Conservation (phyloP, 441 rosid genomes). For the Brassica balearica region DNA sequence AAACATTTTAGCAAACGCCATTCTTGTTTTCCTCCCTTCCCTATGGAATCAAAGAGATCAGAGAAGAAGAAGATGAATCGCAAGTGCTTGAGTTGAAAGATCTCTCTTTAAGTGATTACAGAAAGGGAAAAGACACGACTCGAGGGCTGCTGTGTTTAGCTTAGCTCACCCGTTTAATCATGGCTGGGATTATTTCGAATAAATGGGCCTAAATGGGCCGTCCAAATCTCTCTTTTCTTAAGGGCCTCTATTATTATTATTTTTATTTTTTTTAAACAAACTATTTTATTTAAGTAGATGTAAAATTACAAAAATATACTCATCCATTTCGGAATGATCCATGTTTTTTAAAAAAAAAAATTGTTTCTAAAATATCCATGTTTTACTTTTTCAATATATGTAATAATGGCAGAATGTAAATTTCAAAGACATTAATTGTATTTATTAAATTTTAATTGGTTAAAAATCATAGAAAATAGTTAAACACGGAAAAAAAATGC, state of each 20-base stretch:
- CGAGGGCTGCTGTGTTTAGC: background rate
- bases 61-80: constrained; percentile 25
- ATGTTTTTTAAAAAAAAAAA: no score
- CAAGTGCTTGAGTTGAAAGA: constrained; percentile 15
- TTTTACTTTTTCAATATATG: no score
- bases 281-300: no score
- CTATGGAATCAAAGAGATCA: background rate
- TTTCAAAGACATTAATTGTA: no score
- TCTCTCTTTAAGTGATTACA: background rate
- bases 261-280: no score
- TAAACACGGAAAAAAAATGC: no score
- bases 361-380: no score
- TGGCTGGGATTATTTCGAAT: background rate
- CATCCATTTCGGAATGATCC: no score
- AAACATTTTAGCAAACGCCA: constrained; percentile 52
- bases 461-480: no score
- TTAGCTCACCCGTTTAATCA: background rate
- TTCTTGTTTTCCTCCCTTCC: background rate
- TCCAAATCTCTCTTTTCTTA: background rate
- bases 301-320: no score
- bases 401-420: no score
- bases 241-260: background rate
- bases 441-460: no score
- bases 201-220: constrained; percentile 27
- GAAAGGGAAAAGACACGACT: background rate